These are phyloP conservation scores for Dothideomycetes sp. DNA, from an alignment of 2,329 filamentous ascomycete genomes.

Conservation along the genomic window DNA sequence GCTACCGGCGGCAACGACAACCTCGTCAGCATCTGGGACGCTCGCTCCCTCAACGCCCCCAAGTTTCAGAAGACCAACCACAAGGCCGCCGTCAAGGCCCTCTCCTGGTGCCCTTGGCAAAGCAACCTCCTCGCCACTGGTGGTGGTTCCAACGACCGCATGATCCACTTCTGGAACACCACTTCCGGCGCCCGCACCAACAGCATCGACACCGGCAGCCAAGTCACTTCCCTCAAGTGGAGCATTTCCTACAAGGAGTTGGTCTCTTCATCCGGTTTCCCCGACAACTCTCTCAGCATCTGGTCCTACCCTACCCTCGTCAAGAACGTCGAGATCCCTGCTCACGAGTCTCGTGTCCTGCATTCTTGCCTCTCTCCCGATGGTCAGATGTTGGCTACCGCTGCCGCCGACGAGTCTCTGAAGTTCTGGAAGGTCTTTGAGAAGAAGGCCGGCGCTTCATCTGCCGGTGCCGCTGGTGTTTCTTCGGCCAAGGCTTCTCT, in stretches of 20 bases:
- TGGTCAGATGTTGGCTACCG: constrained; percentile 94
- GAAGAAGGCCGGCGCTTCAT: constrained; percentile 78
- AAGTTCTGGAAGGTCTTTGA: constrained; percentile 99
- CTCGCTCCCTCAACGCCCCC: constrained; percentile 80
- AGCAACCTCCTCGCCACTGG: constrained; percentile 93
- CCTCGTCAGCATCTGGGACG: constrained; percentile 98
- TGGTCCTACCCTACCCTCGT: constrained; percentile 98
- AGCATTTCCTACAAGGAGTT: constrained; percentile 97
- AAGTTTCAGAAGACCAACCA: constrained; percentile 99
- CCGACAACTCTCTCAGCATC: constrained; percentile 98
- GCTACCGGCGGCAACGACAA: constrained; percentile 98
- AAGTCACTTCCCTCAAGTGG: constrained; percentile 94
- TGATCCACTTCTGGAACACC: constrained; percentile 99
- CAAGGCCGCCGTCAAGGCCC: constrained; percentile 94
- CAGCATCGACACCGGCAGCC: constrained; percentile 96
- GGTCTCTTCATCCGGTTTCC: constrained; percentile 93
- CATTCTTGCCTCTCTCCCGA: constrained; percentile 96
- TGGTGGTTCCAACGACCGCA: constrained; percentile 89
- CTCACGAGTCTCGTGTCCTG: constrained; percentile 90
- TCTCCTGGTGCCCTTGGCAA: constrained; percentile 99
- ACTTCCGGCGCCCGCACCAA: constrained; percentile 96
- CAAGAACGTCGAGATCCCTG: constrained; percentile 95
- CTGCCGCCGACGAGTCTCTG: constrained; percentile 88
- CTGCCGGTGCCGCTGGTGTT: constrained; percentile 55
- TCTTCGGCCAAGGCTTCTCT: constrained; percentile 70